Base-by-base conservation (phyloP, 2,329 filamentous ascomycete genomes). In the Stemphylium vesicarium region DNA sequence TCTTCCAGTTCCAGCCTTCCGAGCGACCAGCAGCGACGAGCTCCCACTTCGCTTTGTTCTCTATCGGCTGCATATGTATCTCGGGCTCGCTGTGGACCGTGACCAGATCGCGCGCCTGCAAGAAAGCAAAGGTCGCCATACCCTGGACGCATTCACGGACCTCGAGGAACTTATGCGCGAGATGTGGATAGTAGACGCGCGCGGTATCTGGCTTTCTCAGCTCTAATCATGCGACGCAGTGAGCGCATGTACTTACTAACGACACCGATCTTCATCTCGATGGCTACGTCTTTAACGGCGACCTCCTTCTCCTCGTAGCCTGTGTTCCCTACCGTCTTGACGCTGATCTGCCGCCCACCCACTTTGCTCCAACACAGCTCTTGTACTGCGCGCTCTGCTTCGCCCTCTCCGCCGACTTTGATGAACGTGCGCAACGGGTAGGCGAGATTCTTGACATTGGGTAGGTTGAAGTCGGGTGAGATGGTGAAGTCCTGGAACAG, bases 241-340 rank as follows among this genome's bases (percentile, higher is more conserved):
- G 8, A 11, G 0, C 16, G 29, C 29, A 10, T 10, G 22, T 13
- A 51, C 55, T 35, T 47, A 62, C 60, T 57, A 15, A 62, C 33
- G 15, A 59, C 57, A n/a, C 33, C 44, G n/a, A 50, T 53, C 45
- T 57, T 63, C 52, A 62, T 32, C 39, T 57, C 53, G 13, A 62
- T 45, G 12, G 50, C 53, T 15, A 63, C 13, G 3, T 59, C 44
- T 12, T 42, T 39, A 4, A 62, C 42, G 6, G 42, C 41, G 4
- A 46, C 45, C n/a, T 52, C 56, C 16, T 41, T 48, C 41, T 41
- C 12, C 22, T 57, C 48, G 29, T 51, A 40, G 10, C 43, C 33
- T 8, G 40, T 42, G n/a, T 35, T 22, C 24, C 57, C 52, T 4
- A 37, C 38, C 18, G 53, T 26, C 11, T 15, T 53, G 6, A 60